Conservation (phyloP, 495 filamentous ascomycete species). For the Xylaria palmicola region DNA sequence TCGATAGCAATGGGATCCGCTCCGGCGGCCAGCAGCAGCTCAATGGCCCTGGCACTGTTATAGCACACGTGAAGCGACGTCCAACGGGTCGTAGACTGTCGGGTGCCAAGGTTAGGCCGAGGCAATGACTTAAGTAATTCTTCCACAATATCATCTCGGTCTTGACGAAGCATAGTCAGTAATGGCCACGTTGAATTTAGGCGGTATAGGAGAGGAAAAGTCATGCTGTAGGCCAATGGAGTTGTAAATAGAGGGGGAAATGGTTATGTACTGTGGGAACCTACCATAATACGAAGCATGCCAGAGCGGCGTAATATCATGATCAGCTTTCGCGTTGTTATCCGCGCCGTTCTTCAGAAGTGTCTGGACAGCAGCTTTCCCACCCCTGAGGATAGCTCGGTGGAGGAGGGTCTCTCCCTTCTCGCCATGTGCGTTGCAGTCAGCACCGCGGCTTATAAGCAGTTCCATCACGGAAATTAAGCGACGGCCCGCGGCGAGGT, state of each 20-base stretch:
- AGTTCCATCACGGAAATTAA: slow-evolving; percentile 8
- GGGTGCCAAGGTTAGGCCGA: neutral
- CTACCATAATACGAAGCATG: neutral
- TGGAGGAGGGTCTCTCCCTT: slow-evolving; percentile 25
- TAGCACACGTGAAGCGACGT: neutral
- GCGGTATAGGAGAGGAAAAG: too few relatives aligned
- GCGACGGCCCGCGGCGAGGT: slow-evolving; percentile 21
- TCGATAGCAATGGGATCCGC: neutral
- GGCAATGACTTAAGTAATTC: neutral
- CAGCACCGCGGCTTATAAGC: neutral
- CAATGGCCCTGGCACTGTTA: neutral
- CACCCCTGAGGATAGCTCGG: slow-evolving; percentile 24
- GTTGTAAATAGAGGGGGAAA: neutral
- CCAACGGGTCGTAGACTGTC: neutral
- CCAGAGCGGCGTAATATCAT: neutral
- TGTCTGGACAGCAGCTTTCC: neutral
- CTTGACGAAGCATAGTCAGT: neutral
- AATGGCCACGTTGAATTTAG: too few relatives aligned
- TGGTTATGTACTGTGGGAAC: neutral
- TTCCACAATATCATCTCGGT: neutral
- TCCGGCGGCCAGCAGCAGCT: neutral
- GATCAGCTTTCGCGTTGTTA: too few relatives aligned
- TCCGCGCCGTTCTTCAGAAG: neutral
- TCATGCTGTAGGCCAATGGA: too few relatives aligned
- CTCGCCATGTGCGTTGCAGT: slow-evolving; percentile 24